Conservation (phyloP, 441 rosid species). For the Pelargonium cotyledonis region DNA sequence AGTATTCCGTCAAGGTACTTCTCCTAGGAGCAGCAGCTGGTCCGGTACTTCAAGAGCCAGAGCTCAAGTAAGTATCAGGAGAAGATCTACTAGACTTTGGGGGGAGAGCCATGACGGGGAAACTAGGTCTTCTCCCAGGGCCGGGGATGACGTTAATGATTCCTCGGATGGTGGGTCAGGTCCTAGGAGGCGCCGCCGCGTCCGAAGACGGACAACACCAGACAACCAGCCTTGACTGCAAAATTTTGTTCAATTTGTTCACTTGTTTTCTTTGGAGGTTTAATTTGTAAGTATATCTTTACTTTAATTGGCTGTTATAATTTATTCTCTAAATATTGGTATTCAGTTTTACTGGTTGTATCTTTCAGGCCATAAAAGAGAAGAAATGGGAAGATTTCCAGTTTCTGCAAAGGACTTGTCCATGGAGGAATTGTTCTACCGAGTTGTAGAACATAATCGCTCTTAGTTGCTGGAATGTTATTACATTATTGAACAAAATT, state of each 20-base stretch:
- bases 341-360: background rate
- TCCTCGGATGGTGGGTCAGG: slow-evolving; percentile 48
- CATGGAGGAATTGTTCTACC: background rate
- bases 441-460: too few species aligned
- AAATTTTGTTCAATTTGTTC: slow-evolving; percentile 2
- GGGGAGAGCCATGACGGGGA: slow-evolving; percentile 75
- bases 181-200: slow-evolving; percentile 37
- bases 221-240: slow-evolving; percentile 31
- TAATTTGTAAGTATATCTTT: slow-evolving; percentile 22
- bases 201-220: slow-evolving; percentile 40
- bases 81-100: slow-evolving; percentile 64
- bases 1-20: slow-evolving; percentile 63
- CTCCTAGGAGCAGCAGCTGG: slow-evolving; percentile 69
- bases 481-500: too few species aligned
- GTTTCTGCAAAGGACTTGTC: background rate
- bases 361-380: slow-evolving; percentile 1
- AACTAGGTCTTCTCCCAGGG: slow-evolving; percentile 56
- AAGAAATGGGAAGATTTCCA: background rate
- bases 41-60: slow-evolving; percentile 62
- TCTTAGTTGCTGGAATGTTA: too few species aligned
- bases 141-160: slow-evolving; percentile 41
- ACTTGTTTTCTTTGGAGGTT: background rate
- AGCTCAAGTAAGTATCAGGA: slow-evolving; percentile 48
- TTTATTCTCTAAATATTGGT: background rate
- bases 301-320: background rate